Conservation (phyloP, 257 asterid genomes). For the Echium plantagineum region DNA sequence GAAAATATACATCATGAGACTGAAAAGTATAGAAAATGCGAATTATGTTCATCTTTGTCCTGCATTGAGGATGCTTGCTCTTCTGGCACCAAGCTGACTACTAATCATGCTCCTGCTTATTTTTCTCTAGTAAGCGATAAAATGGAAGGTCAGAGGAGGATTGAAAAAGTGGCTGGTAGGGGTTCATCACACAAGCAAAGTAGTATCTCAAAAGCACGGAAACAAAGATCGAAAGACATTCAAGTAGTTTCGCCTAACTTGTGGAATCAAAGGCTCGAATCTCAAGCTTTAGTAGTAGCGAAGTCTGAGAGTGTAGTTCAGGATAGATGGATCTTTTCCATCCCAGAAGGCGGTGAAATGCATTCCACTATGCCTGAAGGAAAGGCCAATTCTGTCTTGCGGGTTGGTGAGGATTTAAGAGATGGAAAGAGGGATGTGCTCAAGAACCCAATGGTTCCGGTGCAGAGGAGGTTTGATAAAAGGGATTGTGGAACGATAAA, state of each 20-base stretch:
- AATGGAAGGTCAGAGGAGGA: background rate
- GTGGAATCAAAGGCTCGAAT: background rate
- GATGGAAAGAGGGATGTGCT: slow-evolving; percentile 3
- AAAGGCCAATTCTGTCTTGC: background rate
- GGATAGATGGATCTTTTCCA: background rate
- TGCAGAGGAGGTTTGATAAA: slow-evolving; percentile 2
- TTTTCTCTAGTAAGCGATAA: background rate
- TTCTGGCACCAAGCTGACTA: too few species aligned
- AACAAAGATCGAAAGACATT: background rate
- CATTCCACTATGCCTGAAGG: slow-evolving; percentile 7
- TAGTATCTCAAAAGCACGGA: background rate
- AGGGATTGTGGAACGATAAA: slow-evolving; percentile 3
- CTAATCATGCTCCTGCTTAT: background rate
- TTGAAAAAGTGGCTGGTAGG: background rate
- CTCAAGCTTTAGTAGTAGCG: background rate
- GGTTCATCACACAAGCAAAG: background rate
- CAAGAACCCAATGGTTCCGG: background rate
- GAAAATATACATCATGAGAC: background rate
- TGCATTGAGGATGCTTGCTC: background rate
- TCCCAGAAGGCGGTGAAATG: background rate
- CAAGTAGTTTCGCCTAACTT: slow-evolving; percentile 19
- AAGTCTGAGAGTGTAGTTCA: background rate
- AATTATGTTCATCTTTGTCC: background rate
- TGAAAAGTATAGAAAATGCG: background rate
- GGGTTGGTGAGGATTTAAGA: slow-evolving; percentile 6